These are phyloP conservation scores for Mycena amicta DNA, from an alignment of 768 basidiomycete genomes.

Conservation along the genomic window DNA sequence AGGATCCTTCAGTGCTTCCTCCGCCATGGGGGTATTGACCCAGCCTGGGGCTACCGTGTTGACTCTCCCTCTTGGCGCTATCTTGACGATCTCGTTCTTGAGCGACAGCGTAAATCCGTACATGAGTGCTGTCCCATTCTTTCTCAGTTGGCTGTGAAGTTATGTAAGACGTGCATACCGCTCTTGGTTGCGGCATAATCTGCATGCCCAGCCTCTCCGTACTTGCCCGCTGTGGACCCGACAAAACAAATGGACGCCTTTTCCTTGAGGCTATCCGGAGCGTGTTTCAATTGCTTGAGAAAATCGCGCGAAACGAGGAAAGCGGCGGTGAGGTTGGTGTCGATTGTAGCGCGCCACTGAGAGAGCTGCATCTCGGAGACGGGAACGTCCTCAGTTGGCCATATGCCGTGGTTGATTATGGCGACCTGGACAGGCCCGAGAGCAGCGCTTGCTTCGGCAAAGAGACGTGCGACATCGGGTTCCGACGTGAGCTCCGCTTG, in stretches of 20 bases:
- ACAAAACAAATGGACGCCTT: constrained; percentile 65
- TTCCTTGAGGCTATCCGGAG: constrained; percentile 44
- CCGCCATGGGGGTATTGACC: constrained; percentile 66
- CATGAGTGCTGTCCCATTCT: constrained; percentile 58
- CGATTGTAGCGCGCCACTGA: constrained; percentile 64
- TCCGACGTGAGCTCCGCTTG: constrained; percentile 67
- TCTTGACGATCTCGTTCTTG: constrained; percentile 81
- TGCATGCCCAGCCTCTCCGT: constrained; percentile 67
- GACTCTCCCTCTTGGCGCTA: constrained; percentile 71
- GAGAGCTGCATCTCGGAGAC: constrained; percentile 60
- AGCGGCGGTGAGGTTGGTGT: constrained; percentile 64
- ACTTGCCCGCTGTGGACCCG: constrained; percentile 74
- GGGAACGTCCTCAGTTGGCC: constrained; percentile 45
- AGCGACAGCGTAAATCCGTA: constrained; percentile 67
- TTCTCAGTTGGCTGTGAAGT: background rate
- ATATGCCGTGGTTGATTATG: constrained; percentile 65
- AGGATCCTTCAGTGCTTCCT: constrained; percentile 57
- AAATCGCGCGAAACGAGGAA: constrained; percentile 72
- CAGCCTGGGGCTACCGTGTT: constrained; percentile 73
- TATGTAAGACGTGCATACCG: constrained; percentile 38
- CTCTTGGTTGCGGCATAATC: constrained; percentile 73
- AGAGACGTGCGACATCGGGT: constrained; percentile 51
- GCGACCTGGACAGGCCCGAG: constrained; percentile 58
- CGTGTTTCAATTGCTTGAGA: constrained; percentile 46
- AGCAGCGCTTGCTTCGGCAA: constrained; percentile 41